Evolutionary conservation across 179 eudicot genomes (phyloP), one percentile per base, ranked within the genome.

Genomic region (Corrigiola litoralis): DNA sequence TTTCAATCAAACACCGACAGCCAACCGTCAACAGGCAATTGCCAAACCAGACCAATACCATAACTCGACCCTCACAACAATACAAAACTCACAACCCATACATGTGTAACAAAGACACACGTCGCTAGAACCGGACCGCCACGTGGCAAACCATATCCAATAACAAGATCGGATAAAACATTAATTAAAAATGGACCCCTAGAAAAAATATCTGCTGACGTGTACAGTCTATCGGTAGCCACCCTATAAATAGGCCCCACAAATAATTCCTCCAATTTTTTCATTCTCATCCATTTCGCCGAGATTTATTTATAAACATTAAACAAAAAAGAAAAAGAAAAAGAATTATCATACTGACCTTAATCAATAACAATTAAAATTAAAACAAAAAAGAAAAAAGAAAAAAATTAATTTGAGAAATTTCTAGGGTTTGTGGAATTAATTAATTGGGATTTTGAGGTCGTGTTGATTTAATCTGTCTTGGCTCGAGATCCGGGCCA

Each of bases 401-500:
- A 10, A 40, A 10, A 40, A 40, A 6, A 1, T 40, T 25, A 16
- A 50, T 9, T 51, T 51, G 2, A 27, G 2, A n/a, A 34, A 46
- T 51, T 33, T 48, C 41, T 71, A 70, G 65, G 66, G 61, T 68
- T 65, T 54, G 9, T n/a, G n/a, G n/a, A n/a, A n/a, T n/a, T n/a
- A n/a, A n/a, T n/a, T n/a, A n/a, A n/a, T n/a, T n/a, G n/a, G n/a
- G n/a, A n/a, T n/a, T n/a, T n/a, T n/a, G n/a, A n/a, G 16, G 24
- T 49, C n/a, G 24, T 28, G 24, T 17, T 12, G n/a, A 45, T 42
- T 66, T 14, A 21, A n/a, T 73, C 86, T 84, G 84, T 86, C 96
- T 89, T 89, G 96, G 96, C 89, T 89, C 95, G 89, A 86, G 91
- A 85, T 91, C 94, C 84, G 95, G 78, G 97, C 91, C 96, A 89